phyloP scores from a whole-genome alignment of 2,329 filamentous ascomycete species.

The Penicillium sp. region DNA sequence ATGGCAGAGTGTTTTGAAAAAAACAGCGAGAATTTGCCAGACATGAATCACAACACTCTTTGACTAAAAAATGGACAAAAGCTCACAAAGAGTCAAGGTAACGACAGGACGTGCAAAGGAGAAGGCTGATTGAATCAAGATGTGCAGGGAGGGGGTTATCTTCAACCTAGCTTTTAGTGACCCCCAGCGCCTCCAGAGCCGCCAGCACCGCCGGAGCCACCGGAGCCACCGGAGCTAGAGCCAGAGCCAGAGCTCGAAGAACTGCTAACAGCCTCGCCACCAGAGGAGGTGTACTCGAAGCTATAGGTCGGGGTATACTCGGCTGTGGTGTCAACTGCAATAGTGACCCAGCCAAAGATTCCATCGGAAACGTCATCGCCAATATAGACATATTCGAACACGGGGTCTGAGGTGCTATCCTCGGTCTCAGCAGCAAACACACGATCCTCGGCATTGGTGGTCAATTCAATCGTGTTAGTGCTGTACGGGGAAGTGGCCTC shows the following conservation, averaged over 20 bases:
- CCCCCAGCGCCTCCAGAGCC: background rate
- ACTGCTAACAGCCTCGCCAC: constrained; percentile 5
- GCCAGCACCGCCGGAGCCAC: background rate
- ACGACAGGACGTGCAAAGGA: background rate
- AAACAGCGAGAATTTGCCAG: background rate
- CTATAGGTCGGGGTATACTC: constrained; percentile 8
- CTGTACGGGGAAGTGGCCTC: constrained; percentile 42
- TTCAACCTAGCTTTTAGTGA: background rate
- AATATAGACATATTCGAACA: constrained; percentile 56
- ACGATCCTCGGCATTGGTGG: constrained; percentile 42
- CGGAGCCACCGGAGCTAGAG: background rate
- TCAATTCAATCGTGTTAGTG: constrained; percentile 29
- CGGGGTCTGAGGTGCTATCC: constrained; percentile 53
- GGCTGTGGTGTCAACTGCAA: constrained; percentile 11
- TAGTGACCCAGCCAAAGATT: constrained; percentile 10
- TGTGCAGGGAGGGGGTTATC: background rate
- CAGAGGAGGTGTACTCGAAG: constrained; percentile 8
- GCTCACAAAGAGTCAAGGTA: background rate
- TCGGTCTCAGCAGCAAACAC: constrained; percentile 47
- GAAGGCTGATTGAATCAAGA: background rate
- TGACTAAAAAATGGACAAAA: too few species aligned
- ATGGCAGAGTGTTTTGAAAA: too few species aligned
- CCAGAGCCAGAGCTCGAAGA: background rate
- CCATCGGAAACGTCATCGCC: constrained; percentile 52
- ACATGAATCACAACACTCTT: too few species aligned